phyloP scores from a whole-genome alignment of 2,329 filamentous ascomycete species.

The Colletotrichum sp. region DNA sequence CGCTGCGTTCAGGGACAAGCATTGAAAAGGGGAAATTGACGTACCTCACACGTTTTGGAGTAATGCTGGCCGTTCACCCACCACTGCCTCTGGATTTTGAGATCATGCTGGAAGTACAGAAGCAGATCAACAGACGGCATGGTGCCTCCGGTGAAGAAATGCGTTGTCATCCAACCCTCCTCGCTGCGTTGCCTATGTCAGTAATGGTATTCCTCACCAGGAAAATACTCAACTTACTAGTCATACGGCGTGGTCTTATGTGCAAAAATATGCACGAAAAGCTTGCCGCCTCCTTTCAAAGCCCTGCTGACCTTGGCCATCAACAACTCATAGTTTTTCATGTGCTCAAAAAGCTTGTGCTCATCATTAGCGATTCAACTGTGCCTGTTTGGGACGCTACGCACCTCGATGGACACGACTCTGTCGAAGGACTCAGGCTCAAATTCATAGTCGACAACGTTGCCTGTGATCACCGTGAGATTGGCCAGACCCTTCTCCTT shows the following conservation, averaged over 20 bases:
- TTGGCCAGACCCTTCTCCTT: slow-evolving; percentile 62
- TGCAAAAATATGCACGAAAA: slow-evolving; percentile 73
- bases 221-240: slow-evolving; percentile 38
- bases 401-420: slow-evolving; percentile 67
- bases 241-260: slow-evolving; percentile 72
- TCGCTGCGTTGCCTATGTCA: slow-evolving; percentile 39
- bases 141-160: slow-evolving; percentile 77
- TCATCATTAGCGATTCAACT: background rate
- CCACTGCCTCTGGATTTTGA: slow-evolving; percentile 68
- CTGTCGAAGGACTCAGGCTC: slow-evolving; percentile 63
- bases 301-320: slow-evolving; percentile 67
- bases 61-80: slow-evolving; percentile 75
- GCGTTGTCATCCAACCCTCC: slow-evolving; percentile 74
- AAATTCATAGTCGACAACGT: slow-evolving; percentile 72
- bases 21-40: slow-evolving; percentile 11
- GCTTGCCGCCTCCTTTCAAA: slow-evolving; percentile 66
- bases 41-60: slow-evolving; percentile 71
- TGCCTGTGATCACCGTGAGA: slow-evolving; percentile 67
- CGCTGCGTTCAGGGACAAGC: background rate
- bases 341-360: slow-evolving; percentile 72
- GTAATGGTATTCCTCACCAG: background rate
- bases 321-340: slow-evolving; percentile 76
- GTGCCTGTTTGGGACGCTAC: background rate
- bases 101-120: slow-evolving; percentile 68
- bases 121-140: slow-evolving; percentile 73